Base-by-base conservation (phyloP, 768 basidiomycete species). In the Hemileccinum rubropunctum region DNA sequence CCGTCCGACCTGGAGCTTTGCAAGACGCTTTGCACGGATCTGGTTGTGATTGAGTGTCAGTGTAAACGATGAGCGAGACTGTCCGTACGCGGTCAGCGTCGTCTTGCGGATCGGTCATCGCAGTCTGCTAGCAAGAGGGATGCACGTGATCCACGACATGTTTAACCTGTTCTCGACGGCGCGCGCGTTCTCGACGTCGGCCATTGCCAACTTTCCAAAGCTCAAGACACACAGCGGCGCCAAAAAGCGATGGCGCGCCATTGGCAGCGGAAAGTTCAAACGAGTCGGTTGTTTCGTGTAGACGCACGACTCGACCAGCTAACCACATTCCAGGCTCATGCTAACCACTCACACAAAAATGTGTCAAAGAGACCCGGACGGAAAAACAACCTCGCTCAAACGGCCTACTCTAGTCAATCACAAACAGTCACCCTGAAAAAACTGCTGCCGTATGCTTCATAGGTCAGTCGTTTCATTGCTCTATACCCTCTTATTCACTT, bases 21-120 rank as follows among this genome's bases (percentile, higher is more conserved):
- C 93, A 45, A 98, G 77, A 48, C 95, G 83, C 71, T 95, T 95
- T 66, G 91, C 73, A 56, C 93, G 90, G 64, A 97, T 95, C 94
- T 95, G 23, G 12, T 3, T 14, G 14, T 3, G 0, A 32, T 18
- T 34, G 9, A 47, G 42, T 8, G 32, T 48, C 41, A 38, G 38
- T 6, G 3, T 12, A 11, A 12, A 3, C 0, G 1, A 5, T 13
- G 3, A 4, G 14, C 1, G 1, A 32, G 41, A 15, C 6, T 1
- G 40, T 45, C 20, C 75, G 48, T 76, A 91, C 89, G 46, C 85
- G 80, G 61, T 91, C 91, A 11, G 91, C 92, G 68, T 91, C 90
- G 54, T 85, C 82, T 54, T 83, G 80, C 0, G 86, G 86, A 56
- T 75, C 71, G 9, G 47, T 57, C 67, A 68, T 68, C 51, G 48